These are phyloP conservation scores for Hypericum perforatum DNA, from an alignment of 345 rosid species.

Conservation along the genomic window DNA sequence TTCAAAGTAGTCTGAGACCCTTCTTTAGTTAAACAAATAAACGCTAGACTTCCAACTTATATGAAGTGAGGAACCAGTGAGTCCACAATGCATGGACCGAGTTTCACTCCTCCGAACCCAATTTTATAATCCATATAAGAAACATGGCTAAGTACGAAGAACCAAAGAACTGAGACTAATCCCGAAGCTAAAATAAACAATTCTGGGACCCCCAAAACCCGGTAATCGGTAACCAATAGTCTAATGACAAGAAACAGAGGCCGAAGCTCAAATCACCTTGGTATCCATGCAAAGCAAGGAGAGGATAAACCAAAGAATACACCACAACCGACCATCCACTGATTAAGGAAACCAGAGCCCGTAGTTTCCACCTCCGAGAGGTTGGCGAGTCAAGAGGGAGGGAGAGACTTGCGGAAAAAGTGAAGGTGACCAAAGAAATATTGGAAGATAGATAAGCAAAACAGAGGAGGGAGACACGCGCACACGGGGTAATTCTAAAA, in stretches of 20 bases:
- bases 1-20: conserved; percentile 14
- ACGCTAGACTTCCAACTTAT: conserved; percentile 11
- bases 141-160: conserved; percentile 33
- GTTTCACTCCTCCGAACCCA: conserved; percentile 20
- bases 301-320: conserved; percentile 13
- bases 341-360: conserved; percentile 17
- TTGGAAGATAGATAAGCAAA: too few species aligned
- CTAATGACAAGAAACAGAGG: conserved; percentile 20
- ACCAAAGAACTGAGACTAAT: conserved; percentile 24
- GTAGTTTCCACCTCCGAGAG: too few species aligned
- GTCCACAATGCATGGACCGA: conserved; percentile 41
- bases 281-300: conserved; percentile 49
- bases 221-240: conserved; percentile 28
- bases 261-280: conserved; percentile 36
- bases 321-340: conserved; percentile 45
- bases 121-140: conserved; percentile 13
- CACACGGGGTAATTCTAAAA: too few species aligned
- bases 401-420: too few species aligned
- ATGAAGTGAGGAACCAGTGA: conserved; percentile 9
- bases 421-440: too few species aligned
- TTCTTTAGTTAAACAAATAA: conserved; percentile 19
- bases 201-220: conserved; percentile 19
- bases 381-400: too few species aligned
- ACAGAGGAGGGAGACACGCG: too few species aligned
- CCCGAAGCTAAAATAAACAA: conserved; percentile 16